Base-by-base conservation (phyloP, 73 alveolate genomes). In the Paramecium bursaria region DNA sequence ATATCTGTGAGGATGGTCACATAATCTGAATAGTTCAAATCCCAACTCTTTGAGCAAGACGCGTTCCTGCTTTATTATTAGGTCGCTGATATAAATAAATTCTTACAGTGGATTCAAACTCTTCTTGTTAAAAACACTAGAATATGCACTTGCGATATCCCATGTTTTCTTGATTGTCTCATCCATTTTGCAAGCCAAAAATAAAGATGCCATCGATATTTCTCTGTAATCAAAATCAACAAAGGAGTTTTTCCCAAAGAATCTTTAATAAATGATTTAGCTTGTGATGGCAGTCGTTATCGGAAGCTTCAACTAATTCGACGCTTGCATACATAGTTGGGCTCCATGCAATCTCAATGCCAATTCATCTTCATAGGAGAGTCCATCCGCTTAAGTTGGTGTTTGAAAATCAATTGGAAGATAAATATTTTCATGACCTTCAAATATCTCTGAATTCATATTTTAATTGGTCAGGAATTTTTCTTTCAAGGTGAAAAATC, bases 341-440 rank as follows among this genome's bases (percentile, higher is more conserved):
- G 82, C 82, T 21, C 82, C 82, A 14, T 67, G 82, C 55, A 67
- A 39, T 42, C 82, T 67, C 6, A 67, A 42, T 5, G 82, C 82
- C 26, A 25, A 67, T 67, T 67, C 82, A 67, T 67, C 82, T 47
- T 67, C 82, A 67, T 67, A 67, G 22, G 44, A 39, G n/a, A 67
- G 44, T 13, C 82, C 82, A 67, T 67, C 82, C 3, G 57, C 60
- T 42, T 35, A 33, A 15, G 82, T 67, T 10, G 82, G 82, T 39
- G 61, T 35, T 17, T 35, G 25, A 39, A 33, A 25, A 7, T 67
- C 82, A 42, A 67, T 31, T n/a, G 82, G 82, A 15, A 67, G 7
- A 26, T 67, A 67, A 17, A 67, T 35, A 42, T 67, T 67, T 67
- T 67, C 82, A 67, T 67, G 82, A 21, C 82, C 82, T n/a, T 67